A percentile compares a stretch with the other conserved stretches of the same genome.
phyloP scores from a whole-genome alignment of 495 filamentous ascomycete species.

The Neurospora hispaniola region DNA sequence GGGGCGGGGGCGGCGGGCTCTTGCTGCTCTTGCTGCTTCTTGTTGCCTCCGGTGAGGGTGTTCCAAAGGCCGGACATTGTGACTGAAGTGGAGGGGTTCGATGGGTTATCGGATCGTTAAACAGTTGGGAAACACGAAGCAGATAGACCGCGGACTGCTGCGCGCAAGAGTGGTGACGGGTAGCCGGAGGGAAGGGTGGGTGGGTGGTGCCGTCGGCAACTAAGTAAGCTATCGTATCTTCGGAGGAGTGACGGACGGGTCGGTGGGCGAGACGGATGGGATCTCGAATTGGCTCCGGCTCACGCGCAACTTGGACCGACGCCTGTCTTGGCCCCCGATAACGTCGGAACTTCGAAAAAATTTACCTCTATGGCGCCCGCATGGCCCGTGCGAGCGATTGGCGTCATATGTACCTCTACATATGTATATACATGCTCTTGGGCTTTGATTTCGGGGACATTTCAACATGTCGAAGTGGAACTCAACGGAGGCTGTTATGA shows the following conservation, averaged over 20 bases:
- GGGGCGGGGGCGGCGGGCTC: conserved; percentile 16
- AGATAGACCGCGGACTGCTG: background rate
- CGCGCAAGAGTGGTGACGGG: background rate
- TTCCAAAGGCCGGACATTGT: conserved; percentile 73
- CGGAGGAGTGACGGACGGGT: conserved; percentile 1
- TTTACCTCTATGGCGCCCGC: conserved; percentile 6
- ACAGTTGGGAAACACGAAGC: background rate
- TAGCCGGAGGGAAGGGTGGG: background rate
- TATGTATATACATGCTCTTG: background rate
- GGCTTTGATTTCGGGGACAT: background rate
- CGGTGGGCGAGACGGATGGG: background rate
- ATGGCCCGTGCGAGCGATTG: conserved; percentile 7
- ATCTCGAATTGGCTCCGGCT: conserved; percentile 8
- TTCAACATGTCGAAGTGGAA: background rate
- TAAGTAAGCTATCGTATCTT: background rate
- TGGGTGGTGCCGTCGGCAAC: conserved; percentile 2
- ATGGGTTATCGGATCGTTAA: background rate
- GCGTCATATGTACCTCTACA: too few relatives aligned
- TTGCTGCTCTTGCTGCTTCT: background rate
- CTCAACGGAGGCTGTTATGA: background rate
- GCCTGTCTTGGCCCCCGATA: conserved; percentile 7
- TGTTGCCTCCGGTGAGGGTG: conserved; percentile 69
- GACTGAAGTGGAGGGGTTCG: background rate
- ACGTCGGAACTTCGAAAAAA: conserved; percentile 15
- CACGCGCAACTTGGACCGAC: background rate